phyloP scores from a whole-genome alignment of 352 stramenopile genomes.

The Globisporangium cederbergense region DNA sequence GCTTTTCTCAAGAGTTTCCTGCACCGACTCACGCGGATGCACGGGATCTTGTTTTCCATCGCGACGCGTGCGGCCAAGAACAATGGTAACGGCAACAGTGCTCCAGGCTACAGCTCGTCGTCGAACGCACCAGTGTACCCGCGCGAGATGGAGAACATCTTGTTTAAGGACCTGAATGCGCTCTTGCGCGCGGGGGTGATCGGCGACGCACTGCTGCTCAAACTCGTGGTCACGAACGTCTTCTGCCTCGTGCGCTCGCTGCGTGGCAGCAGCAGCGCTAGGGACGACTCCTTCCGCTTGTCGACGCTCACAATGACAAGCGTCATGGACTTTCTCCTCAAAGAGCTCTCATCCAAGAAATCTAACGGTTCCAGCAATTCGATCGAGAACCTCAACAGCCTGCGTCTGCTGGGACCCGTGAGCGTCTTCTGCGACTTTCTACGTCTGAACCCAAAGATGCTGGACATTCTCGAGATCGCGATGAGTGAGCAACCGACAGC shows the following conservation, averaged over 20 bases:
- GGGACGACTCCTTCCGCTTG: slow-evolving; percentile 56
- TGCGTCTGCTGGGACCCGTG: slow-evolving; percentile 54
- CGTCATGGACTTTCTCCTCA: slow-evolving; percentile 51
- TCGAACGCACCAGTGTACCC: slow-evolving; percentile 33
- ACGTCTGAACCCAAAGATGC: slow-evolving; percentile 36
- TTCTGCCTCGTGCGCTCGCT: slow-evolving; percentile 58
- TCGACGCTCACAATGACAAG: slow-evolving; percentile 36
- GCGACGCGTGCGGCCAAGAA: slow-evolving; percentile 22
- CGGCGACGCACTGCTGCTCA: slow-evolving; percentile 75
- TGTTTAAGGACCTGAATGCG: slow-evolving; percentile 57
- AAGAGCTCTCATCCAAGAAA: slow-evolving; percentile 25
- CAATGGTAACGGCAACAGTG: not conserved
- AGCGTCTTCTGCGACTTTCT: slow-evolving; percentile 71
- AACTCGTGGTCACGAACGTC: slow-evolving; percentile 75
- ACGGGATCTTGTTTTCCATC: slow-evolving; percentile 79
- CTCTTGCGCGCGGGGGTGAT: slow-evolving; percentile 58
- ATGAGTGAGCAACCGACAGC: slow-evolving; percentile 22
- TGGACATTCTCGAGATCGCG: slow-evolving; percentile 38
- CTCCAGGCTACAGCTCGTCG: slow-evolving; percentile 6
- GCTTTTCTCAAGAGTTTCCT: slow-evolving; percentile 87
- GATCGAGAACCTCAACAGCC: slow-evolving; percentile 15
- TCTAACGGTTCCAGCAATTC: slow-evolving; percentile 13
- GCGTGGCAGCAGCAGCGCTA: slow-evolving; percentile 17
- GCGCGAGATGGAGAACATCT: slow-evolving; percentile 60
- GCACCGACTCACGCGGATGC: slow-evolving; percentile 79